phyloP scores from a whole-genome alignment of 1,284 basidiomycete genomes.

The Apiotrichum laibachii region DNA sequence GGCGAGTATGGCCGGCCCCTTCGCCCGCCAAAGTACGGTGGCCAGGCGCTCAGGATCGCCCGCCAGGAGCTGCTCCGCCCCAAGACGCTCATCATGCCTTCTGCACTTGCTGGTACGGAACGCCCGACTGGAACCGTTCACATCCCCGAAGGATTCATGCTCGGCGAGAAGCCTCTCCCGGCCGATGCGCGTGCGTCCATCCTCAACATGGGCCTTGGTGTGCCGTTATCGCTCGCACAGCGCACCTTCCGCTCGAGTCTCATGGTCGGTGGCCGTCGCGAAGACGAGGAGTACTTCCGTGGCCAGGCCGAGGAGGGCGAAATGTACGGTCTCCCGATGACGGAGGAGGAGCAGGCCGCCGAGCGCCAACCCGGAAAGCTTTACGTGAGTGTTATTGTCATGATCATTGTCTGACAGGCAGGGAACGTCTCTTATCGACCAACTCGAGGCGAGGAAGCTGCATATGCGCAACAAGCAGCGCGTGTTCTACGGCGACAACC shows the following conservation, averaged over 20 bases:
- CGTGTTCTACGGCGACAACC: slow-evolving; percentile 47
- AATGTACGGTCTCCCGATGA: not conserved
- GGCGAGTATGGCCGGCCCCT: slow-evolving; percentile 41
- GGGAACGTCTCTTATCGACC: slow-evolving; percentile 49
- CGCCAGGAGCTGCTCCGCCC: slow-evolving; percentile 40
- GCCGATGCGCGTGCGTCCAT: slow-evolving; percentile 37
- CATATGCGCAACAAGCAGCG: slow-evolving; percentile 42
- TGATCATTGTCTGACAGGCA: slow-evolving; percentile 13
- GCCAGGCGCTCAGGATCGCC: slow-evolving; percentile 17
- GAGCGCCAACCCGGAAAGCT: slow-evolving; percentile 37
- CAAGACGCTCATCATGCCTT: slow-evolving; percentile 47
- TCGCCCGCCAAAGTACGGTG: slow-evolving; percentile 30
- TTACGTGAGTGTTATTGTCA: slow-evolving; percentile 31
- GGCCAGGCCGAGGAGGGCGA: slow-evolving; percentile 24
- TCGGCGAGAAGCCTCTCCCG: slow-evolving; percentile 48
- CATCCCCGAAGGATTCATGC: slow-evolving; percentile 38
- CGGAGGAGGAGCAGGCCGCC: slow-evolving; percentile 24
- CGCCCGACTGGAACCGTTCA: slow-evolving; percentile 16
- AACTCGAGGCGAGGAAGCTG: slow-evolving; percentile 46
- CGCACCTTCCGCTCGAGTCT: slow-evolving; percentile 42
- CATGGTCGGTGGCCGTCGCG: slow-evolving; percentile 35
- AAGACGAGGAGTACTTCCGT: slow-evolving; percentile 25
- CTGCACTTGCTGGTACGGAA: slow-evolving; percentile 27
- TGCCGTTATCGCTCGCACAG: slow-evolving; percentile 38
- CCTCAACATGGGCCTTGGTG: slow-evolving; percentile 28